A percentile compares a stretch with the other conserved stretches of the same genome.
Conservation (phyloP, 2,329 filamentous ascomycete genomes). For the Macrophomina tecta region DNA sequence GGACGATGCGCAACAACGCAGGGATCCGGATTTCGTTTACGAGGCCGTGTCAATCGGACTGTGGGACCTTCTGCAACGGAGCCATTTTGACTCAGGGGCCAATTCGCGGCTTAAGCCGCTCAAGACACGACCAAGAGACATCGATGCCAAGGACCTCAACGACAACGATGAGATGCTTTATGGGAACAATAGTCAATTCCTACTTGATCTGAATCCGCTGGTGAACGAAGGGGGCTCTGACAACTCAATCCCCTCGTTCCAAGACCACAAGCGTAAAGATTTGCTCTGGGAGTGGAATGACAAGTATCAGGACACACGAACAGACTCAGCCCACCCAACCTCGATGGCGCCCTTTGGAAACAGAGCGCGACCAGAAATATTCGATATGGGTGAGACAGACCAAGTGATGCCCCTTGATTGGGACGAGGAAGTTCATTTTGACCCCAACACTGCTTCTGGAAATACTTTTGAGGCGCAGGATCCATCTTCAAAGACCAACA, state of each 20-base stretch:
- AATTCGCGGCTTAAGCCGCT: constrained; percentile 23
- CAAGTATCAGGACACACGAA: not conserved
- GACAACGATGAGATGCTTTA: constrained; percentile 6
- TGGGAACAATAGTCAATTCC: not conserved
- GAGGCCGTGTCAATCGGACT: constrained; percentile 14
- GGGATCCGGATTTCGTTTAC: constrained; percentile 7
- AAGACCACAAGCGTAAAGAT: not conserved
- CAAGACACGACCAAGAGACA: not conserved
- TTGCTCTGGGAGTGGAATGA: constrained; percentile 26
- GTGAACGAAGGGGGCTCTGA: not conserved
- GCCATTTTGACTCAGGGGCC: constrained; percentile 25
- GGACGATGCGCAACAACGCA: not conserved
- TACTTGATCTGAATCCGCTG: not conserved
- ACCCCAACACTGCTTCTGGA: not conserved
- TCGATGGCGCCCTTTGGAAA: not conserved
- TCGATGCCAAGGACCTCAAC: not conserved
- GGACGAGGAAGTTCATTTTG: not conserved
- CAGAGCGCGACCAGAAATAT: not conserved
- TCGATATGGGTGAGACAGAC: not conserved
- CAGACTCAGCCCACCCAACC: not conserved
- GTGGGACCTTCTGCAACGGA: constrained; percentile 27
- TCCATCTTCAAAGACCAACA: constrained; percentile 1
- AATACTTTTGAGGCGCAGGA: not conserved
- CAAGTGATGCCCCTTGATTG: not conserved
- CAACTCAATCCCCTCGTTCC: not conserved